A percentile compares a stretch with the other conserved stretches of the same genome.
phyloP scores from a whole-genome alignment of 495 filamentous ascomycete species.

The Ascodesmis nigricans region DNA sequence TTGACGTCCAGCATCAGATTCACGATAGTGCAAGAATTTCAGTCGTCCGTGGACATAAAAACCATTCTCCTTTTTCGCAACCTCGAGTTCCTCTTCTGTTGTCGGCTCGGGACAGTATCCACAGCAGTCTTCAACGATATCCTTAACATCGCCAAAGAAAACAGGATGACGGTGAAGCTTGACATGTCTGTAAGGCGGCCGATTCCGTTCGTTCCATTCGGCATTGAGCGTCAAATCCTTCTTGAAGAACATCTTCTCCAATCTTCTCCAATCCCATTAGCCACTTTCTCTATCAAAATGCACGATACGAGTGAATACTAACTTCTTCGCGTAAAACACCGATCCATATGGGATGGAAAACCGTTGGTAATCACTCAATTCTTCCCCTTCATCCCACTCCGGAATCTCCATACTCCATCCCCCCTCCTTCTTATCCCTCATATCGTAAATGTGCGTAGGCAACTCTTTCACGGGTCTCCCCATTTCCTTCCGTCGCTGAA shows the following conservation, averaged over 20 bases:
- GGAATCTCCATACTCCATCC: slow-evolving; percentile 58
- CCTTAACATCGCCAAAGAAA: slow-evolving; percentile 37
- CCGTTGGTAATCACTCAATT: slow-evolving; percentile 54
- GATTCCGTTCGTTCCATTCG: slow-evolving; percentile 43
- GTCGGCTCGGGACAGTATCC: slow-evolving; percentile 46
- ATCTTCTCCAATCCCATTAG: no score
- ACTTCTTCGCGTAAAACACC: slow-evolving; percentile 43
- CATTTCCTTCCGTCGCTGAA: slow-evolving; percentile 42
- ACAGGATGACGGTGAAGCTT: slow-evolving; percentile 54
- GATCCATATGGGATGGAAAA: slow-evolving; percentile 58
- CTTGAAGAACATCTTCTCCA: slow-evolving; percentile 57
- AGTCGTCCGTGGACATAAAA: slow-evolving; percentile 48
- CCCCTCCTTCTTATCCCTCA: slow-evolving; percentile 45
- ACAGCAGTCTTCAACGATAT: slow-evolving; percentile 60
- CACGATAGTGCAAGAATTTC: slow-evolving; percentile 50
- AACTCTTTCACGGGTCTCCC: slow-evolving; percentile 23
- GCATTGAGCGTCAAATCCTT: slow-evolving; percentile 66
- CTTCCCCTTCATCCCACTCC: slow-evolving; percentile 55
- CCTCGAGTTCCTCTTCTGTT: slow-evolving; percentile 44
- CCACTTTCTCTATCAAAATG: no score
- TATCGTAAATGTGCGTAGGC: slow-evolving; percentile 11
- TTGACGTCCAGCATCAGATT: slow-evolving; percentile 62
- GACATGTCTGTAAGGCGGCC: slow-evolving; percentile 42
- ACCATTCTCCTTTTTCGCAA: slow-evolving; percentile 46
- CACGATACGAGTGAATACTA: not conserved